Base-by-base conservation (phyloP, 176 grass and related monocot species). In the Oryza glaberrima region DNA sequence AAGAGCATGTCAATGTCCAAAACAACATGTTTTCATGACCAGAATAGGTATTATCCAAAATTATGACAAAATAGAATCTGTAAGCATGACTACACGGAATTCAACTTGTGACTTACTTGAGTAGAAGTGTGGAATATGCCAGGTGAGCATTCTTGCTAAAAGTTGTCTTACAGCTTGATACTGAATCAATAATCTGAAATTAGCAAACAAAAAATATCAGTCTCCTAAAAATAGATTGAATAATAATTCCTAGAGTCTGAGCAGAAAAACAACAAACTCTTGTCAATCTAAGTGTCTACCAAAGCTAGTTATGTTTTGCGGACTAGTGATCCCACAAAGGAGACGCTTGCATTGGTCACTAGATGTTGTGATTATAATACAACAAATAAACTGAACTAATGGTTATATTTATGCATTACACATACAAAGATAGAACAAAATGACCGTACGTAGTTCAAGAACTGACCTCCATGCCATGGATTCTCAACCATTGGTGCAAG, bases 121-220 rank as follows among this genome's bases (percentile, higher is more conserved):
- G 90, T 72, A 99, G 26, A 86, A 99, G 79, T 22, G 96, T 99
- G 23, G 94, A 84, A 83, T 91, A 99, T 74, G 94, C 89, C 84
- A 99, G 76, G 80, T 99, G 88, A 75, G 97, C 86, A 45, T 91
- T 93, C 84, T 99, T 99, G 88, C 90, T 99, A 82, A 99, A 99
- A 26, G 58, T 77, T 70, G 84, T 83, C 26, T 86, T 83, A 80
- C 94, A 91, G 75, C 69, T 96, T 4, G 94, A 94, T 34, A 99
- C 32, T 0, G 86, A 88, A 94, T 99, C 94, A 35, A 99, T 88
- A 81, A 99, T 94, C 97, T 96, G 90, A 38, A 79, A 88, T 73
- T 79, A 64, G 43, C 67, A 75, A 84, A 78, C 78, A 76, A 16
- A 88, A 78, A 61, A 32, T 66, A 47, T 85, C 46, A 77, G 35